Conservation (phyloP, 2,329 filamentous ascomycete species). For the Fusarium keratoplasticum region DNA sequence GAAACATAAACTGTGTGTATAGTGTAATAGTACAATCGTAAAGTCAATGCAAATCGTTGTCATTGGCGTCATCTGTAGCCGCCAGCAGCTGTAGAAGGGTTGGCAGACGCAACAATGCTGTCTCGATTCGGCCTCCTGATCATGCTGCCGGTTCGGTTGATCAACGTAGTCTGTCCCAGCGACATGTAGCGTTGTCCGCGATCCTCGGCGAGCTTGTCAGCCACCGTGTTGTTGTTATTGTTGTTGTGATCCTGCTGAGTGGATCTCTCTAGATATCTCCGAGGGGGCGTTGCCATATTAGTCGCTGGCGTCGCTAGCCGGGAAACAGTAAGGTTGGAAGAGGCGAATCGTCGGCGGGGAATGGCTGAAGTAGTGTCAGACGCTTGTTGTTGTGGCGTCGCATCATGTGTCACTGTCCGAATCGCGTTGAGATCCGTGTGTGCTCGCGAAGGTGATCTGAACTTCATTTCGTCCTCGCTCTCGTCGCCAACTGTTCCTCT, state of each 20-base stretch:
- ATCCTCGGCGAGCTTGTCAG: slow-evolving; percentile 42
- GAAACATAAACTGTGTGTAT: slow-evolving; percentile 37
- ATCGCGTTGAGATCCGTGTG: slow-evolving; percentile 64
- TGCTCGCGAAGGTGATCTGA: slow-evolving; percentile 69
- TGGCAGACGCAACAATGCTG: slow-evolving; percentile 48
- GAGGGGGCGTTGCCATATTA: slow-evolving; percentile 53
- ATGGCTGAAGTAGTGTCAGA: slow-evolving; percentile 48
- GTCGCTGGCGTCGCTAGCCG: slow-evolving; percentile 56
- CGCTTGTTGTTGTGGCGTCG: slow-evolving; percentile 41
- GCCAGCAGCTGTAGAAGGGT: slow-evolving; percentile 55
- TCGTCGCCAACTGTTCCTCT: slow-evolving; percentile 61
- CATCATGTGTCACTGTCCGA: slow-evolving; percentile 46
- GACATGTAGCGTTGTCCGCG: slow-evolving; percentile 55
- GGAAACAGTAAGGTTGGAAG: slow-evolving; percentile 59
- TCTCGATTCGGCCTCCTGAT: slow-evolving; percentile 58
- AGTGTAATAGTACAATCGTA: slow-evolving; percentile 44
- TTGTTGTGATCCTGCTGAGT: slow-evolving; percentile 54
- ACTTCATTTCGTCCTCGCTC: slow-evolving; percentile 59
- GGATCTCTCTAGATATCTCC: slow-evolving; percentile 63
- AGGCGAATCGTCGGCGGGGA: slow-evolving; percentile 64
- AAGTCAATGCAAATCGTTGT: slow-evolving; percentile 43
- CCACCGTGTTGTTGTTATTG: slow-evolving; percentile 38
- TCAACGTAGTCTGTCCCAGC: slow-evolving; percentile 54
- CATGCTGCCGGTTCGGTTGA: slow-evolving; percentile 60
- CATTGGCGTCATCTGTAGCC: slow-evolving; percentile 58